Evolutionary conservation across 768 basidiomycete species (phyloP).

Genomic region (Amanita phalloides): DNA sequence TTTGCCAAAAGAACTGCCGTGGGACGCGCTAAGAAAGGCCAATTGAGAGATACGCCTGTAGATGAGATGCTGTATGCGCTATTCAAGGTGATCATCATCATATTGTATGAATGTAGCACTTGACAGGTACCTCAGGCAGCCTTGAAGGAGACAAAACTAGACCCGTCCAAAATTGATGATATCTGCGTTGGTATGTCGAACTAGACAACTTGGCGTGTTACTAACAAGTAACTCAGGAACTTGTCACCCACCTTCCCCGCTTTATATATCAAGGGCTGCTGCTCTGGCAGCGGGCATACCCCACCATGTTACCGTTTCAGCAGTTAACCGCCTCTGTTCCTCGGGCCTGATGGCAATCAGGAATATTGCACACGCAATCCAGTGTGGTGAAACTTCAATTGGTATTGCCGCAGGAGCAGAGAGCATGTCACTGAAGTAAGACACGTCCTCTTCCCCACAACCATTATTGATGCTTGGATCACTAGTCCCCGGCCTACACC

Average conservation of each 20-base stretch:
- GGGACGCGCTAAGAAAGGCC: constrained; percentile 83
- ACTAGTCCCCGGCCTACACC: constrained; percentile 68
- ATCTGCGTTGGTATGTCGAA: constrained; percentile 63
- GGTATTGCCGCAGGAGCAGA: constrained; percentile 81
- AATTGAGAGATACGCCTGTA: constrained; percentile 78
- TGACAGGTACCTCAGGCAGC: constrained; percentile 37
- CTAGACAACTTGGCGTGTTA: neutral
- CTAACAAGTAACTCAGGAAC: constrained; percentile 37
- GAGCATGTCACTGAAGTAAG: constrained; percentile 74
- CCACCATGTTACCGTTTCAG: constrained; percentile 74
- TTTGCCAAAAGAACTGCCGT: constrained; percentile 88
- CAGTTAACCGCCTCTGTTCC: constrained; percentile 89
- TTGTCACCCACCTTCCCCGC: constrained; percentile 74
- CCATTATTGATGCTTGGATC: neutral
- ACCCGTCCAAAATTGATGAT: constrained; percentile 67
- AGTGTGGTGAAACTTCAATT: constrained; percentile 71
- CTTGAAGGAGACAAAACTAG: constrained; percentile 51
- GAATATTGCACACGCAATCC: constrained; percentile 80
- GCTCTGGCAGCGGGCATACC: constrained; percentile 87
- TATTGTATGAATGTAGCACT: neutral
- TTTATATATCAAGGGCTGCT: constrained; percentile 78
- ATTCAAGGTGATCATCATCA: constrained; percentile 46
- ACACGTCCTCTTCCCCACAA: constrained; percentile 8
- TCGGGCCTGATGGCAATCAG: constrained; percentile 93
- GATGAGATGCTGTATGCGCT: constrained; percentile 81